Percentiles rank a stretch among this genome's conserved stretches.
These are phyloP conservation scores for Limnomonas spitsbergensis DNA, from an alignment of 139 green algal genomes.

Conservation along the genomic window DNA sequence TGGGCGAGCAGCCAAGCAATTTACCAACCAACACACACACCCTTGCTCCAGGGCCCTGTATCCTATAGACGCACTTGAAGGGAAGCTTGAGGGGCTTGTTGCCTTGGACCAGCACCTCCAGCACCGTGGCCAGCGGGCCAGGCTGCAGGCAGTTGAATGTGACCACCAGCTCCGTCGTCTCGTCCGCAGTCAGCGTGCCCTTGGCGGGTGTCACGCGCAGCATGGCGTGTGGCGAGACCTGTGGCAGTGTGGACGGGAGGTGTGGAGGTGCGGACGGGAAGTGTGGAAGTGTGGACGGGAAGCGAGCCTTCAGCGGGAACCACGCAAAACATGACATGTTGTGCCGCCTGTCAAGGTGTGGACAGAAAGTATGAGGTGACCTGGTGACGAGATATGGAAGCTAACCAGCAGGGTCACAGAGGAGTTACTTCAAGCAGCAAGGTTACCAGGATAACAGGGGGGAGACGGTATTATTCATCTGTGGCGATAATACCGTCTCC, in stretches of 20 bases:
- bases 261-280: background rate
- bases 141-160: slow-evolving; percentile 30
- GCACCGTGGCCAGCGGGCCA: slow-evolving; percentile 20
- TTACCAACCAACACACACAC: too few species aligned
- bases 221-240: slow-evolving; percentile 15
- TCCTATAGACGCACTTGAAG: slow-evolving; percentile 48
- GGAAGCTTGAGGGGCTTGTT: slow-evolving; percentile 53
- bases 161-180: slow-evolving; percentile 56
- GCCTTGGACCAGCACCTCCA: slow-evolving; percentile 54
- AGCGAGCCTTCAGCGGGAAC: background rate
- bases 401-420: too few species aligned
- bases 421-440: too few species aligned
- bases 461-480: too few species aligned
- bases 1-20: too few species aligned
- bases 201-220: slow-evolving; percentile 36
- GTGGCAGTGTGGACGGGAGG: slow-evolving; percentile 8
- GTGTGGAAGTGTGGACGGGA: background rate
- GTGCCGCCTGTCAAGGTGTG: too few species aligned
- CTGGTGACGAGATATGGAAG: too few species aligned
- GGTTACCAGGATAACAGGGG: too few species aligned
- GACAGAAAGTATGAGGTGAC: too few species aligned
- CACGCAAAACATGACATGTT: too few species aligned
- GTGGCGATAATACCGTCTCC: too few species aligned
- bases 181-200: slow-evolving; percentile 41
- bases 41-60: too few species aligned